These are phyloP conservation scores for Mortierella claussenii DNA, from an alignment of 192 early-diverging fungal species.

Conservation along the genomic window DNA sequence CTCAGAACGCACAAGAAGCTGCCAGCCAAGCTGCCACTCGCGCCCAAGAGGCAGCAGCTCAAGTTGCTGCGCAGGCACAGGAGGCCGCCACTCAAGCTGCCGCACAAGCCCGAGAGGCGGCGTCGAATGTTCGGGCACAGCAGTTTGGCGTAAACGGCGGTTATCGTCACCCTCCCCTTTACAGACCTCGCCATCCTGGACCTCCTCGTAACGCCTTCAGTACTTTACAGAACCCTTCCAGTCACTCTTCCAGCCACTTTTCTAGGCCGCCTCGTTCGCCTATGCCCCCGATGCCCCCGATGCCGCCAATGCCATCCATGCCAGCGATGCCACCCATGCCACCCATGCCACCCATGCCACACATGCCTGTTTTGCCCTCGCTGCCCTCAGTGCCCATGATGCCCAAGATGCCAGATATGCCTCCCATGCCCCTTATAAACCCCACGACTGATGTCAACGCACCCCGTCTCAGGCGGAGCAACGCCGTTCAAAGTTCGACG, in stretches of 20 bases:
- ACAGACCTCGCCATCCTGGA: background rate
- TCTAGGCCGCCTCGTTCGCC: background rate
- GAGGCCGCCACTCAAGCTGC: constrained; percentile 23
- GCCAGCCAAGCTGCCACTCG: constrained; percentile 15
- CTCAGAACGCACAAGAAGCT: constrained; percentile 25
- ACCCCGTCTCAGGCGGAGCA: constrained; percentile 15
- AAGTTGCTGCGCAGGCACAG: constrained; percentile 17
- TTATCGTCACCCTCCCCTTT: background rate
- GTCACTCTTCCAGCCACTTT: background rate
- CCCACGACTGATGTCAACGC: background rate
- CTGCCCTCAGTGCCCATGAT: background rate
- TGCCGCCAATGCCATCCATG: constrained; percentile 35
- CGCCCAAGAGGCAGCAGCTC: constrained; percentile 19
- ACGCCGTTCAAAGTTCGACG: constrained; percentile 24
- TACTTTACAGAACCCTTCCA: background rate
- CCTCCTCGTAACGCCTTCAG: background rate
- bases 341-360: constrained; percentile 25
- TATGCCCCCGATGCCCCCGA: constrained; percentile 20
- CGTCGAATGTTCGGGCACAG: background rate
- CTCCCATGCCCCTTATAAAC: background rate
- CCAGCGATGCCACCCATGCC: constrained; percentile 9
- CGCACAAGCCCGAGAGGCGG: constrained; percentile 17
- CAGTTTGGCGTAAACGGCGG: constrained; percentile 1
- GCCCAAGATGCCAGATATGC: constrained; percentile 6
- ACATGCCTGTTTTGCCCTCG: constrained; percentile 8